Evolutionary conservation across 805 yeast genomes (phyloP).

Genomic region (Saturnispora hagleri): DNA sequence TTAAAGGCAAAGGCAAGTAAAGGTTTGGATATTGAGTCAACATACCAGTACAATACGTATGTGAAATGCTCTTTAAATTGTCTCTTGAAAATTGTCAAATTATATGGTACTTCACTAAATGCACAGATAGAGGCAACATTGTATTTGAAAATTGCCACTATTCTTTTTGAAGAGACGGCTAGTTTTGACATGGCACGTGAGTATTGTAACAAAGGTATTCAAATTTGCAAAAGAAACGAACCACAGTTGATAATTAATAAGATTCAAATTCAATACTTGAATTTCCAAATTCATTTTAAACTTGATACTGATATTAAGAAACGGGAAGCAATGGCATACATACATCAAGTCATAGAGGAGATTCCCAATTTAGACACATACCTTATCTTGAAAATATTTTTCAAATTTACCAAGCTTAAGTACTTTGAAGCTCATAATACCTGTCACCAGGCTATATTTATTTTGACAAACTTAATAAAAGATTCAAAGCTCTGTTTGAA

Average conservation of each 20-base stretch:
- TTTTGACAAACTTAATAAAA: conserved; percentile 10
- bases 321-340: conserved; percentile 25
- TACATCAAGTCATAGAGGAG: conserved; percentile 22
- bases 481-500: conserved; percentile 7
- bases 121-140: conserved; percentile 28
- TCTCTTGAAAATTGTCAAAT: conserved; percentile 26
- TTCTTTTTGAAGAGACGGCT: conserved; percentile 35
- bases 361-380: conserved; percentile 9
- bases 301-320: conserved; percentile 12
- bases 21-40: conserved; percentile 12
- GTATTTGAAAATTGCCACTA: conserved; percentile 29
- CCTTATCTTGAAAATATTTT: conserved; percentile 19
- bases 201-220: conserved; percentile 24
- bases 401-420: conserved; percentile 27
- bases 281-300: conserved; percentile 29
- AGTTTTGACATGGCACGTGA: conserved; percentile 34
- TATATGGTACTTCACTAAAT: conserved; percentile 25
- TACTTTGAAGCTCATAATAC: conserved; percentile 25
- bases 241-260: conserved; percentile 17
- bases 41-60: conserved; percentile 22
- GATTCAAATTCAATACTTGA: conserved; percentile 30
- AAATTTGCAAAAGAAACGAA: conserved; percentile 18
- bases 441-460: conserved; percentile 20
- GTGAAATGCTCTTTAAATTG: conserved; percentile 31
- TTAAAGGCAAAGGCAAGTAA: not conserved